These are phyloP conservation scores for Pyracantha coccinea DNA, from an alignment of 331 rosid genomes.

Conservation along the genomic window DNA sequence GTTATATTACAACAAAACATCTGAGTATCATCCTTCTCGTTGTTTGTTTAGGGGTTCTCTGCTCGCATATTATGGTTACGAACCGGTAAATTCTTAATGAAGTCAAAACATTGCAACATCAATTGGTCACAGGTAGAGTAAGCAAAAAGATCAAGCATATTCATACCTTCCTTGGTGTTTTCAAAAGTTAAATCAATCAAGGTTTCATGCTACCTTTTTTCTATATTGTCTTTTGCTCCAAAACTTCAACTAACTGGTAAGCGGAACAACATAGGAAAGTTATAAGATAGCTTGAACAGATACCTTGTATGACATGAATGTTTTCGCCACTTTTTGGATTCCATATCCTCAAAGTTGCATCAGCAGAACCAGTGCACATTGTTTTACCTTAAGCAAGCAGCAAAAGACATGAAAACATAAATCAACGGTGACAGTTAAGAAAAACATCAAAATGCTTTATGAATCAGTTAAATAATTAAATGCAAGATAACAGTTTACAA, in stretches of 20 bases:
- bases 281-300: neutral
- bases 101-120: neutral
- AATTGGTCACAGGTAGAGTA: neutral
- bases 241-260: neutral
- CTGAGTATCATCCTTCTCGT: neutral
- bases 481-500: neutral
- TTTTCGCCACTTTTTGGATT: conserved; percentile 73
- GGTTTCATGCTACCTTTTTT: neutral
- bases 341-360: conserved; percentile 88
- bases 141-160: neutral
- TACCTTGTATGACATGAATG: conserved; percentile 79
- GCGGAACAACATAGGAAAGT: neutral
- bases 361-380: conserved; percentile 88
- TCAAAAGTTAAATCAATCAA: neutral
- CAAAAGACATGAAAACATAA: conserved; percentile 5
- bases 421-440: neutral
- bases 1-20: neutral
- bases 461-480: neutral
- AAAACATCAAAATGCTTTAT: neutral
- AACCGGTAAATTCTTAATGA: neutral
- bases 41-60: neutral
- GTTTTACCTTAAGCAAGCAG: conserved; percentile 51
- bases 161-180: neutral
- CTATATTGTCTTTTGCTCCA: neutral
- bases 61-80: neutral